Conservation (phyloP, 345 rosid species). For the Pistacia atlantica region DNA sequence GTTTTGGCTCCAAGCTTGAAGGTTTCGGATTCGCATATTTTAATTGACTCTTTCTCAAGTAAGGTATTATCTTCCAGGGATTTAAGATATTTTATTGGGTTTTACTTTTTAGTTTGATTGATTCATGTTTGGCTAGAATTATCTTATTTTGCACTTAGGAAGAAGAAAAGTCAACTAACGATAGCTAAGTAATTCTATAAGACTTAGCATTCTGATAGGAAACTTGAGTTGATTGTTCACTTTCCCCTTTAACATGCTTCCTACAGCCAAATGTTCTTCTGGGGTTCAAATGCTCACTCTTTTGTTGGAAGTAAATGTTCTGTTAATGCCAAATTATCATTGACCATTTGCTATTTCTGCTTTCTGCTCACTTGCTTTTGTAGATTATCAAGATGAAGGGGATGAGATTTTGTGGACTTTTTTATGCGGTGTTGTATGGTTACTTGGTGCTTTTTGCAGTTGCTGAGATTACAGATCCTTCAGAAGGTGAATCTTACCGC, state of each 20-base stretch:
- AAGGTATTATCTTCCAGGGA: neutral
- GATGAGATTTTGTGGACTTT: slow-evolving; percentile 24
- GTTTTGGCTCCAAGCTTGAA: neutral
- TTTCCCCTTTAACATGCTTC: neutral
- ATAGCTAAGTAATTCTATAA: neutral
- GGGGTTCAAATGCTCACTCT: neutral
- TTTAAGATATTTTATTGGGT: neutral
- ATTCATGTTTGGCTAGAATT: neutral
- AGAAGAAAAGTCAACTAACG: neutral
- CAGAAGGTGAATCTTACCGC: slow-evolving; percentile 51
- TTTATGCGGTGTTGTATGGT: slow-evolving; percentile 32
- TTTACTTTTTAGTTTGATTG: neutral
- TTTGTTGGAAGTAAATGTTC: neutral
- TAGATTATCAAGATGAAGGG: slow-evolving; percentile 35
- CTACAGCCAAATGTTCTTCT: neutral
- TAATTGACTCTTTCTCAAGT: neutral
- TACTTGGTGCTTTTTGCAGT: slow-evolving; percentile 34
- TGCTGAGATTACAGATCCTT: slow-evolving; percentile 51
- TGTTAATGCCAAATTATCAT: neutral
- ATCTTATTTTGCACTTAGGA: neutral
- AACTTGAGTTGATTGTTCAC: neutral
- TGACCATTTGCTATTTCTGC: neutral
- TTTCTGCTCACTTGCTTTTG: slow-evolving; percentile 10
- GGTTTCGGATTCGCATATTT: neutral
- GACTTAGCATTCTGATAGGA: neutral